Percentiles rank a stretch among this genome's conserved stretches.
These are phyloP conservation scores for Cercospora beticola DNA, from an alignment of 2,329 filamentous ascomycete species.

Conservation along the genomic window DNA sequence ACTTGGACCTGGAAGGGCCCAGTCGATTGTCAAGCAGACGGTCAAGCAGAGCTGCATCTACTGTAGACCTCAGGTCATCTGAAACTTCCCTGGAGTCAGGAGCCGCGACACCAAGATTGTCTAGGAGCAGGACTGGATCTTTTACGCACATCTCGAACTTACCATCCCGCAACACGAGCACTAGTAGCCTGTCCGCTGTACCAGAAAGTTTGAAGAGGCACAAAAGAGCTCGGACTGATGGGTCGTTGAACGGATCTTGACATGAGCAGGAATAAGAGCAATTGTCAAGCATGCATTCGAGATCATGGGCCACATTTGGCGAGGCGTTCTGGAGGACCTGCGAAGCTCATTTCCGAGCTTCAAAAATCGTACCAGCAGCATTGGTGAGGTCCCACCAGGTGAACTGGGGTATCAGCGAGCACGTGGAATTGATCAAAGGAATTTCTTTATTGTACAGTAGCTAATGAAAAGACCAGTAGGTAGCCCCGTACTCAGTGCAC, in stretches of 20 bases:
- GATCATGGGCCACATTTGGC: not conserved
- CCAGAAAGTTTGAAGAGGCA: conserved; percentile 1
- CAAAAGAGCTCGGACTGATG: conserved; percentile 8
- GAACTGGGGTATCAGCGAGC: not conserved
- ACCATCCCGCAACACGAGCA: conserved; percentile 9
- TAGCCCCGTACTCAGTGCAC: not conserved
- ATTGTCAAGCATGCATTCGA: not conserved
- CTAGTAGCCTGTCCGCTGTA: conserved; percentile 6
- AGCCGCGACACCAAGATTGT: not conserved
- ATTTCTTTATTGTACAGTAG: not conserved
- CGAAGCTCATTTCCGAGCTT: not conserved
- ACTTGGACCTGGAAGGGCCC: conserved; percentile 7
- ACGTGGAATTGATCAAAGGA: not conserved
- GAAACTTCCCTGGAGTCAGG: not conserved
- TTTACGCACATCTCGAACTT: not conserved
- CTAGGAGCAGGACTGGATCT: conserved; percentile 4
- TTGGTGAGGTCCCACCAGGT: not conserved
- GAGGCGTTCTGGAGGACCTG: not conserved
- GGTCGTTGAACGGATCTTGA: not conserved
- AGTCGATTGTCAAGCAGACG: conserved; percentile 14
- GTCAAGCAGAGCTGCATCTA: conserved; percentile 2
- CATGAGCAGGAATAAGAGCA: not conserved
- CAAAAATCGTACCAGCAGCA: not conserved
- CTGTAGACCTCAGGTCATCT: not conserved
- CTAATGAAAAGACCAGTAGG: not conserved